These are phyloP conservation scores for Rhizophora mangle DNA, from an alignment of 345 rosid genomes.

Conservation along the genomic window DNA sequence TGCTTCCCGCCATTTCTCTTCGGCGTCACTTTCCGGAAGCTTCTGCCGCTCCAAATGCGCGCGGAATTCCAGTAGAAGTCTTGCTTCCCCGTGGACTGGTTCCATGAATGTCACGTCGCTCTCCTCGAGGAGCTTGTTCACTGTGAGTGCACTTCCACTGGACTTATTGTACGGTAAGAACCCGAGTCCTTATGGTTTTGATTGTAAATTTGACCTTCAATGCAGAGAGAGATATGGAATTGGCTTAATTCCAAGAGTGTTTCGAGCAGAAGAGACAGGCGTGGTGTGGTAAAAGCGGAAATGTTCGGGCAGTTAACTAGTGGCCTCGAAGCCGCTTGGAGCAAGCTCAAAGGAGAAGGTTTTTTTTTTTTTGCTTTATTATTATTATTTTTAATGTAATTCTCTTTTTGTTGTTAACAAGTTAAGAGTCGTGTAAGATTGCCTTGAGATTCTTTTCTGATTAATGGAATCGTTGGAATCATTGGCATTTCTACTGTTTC, in stretches of 20 bases:
- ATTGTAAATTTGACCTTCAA: neutral
- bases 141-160: conserved; percentile 38
- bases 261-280: conserved; percentile 39
- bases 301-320: conserved; percentile 92
- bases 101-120: conserved; percentile 41
- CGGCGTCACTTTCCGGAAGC: conserved; percentile 23
- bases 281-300: conserved; percentile 65
- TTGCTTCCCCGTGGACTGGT: conserved; percentile 47
- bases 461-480: no score
- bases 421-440: neutral
- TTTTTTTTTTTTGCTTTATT: neutral
- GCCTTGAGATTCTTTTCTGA: no score
- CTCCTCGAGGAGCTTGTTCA: conserved; percentile 47
- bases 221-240: conserved; percentile 64
- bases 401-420: neutral
- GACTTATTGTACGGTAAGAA: neutral
- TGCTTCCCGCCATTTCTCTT: conserved; percentile 48
- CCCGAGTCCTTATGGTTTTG: neutral
- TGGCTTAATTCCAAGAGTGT: conserved; percentile 53
- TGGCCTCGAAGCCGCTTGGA: conserved; percentile 98
- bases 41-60: conserved; percentile 21
- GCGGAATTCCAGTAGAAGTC: conserved; percentile 24
- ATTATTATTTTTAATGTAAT: neutral
- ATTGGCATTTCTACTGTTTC: conserved; percentile 13
- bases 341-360: conserved; percentile 97